Conservation (phyloP, 78 protist genomes). For the Mastigamoeba balamuthi region DNA sequence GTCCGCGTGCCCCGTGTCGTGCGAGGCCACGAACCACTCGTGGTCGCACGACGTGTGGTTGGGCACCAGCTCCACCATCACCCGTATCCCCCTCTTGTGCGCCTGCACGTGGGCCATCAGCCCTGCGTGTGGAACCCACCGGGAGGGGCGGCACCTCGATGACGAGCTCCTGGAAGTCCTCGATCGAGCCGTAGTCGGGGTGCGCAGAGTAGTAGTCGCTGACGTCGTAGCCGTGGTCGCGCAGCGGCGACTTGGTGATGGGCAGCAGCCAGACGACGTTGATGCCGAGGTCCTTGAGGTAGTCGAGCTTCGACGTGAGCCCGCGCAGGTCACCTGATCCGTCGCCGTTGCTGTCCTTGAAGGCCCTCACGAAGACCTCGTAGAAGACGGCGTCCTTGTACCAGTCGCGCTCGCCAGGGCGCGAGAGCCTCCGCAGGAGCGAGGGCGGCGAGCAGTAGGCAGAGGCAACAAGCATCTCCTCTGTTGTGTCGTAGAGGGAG, state of each 20-base stretch:
- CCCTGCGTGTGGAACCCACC: too few species aligned
- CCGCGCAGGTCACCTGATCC: too few species aligned
- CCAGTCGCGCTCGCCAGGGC: constrained; percentile 28
- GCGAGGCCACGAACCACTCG: constrained; percentile 62
- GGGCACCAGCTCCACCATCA: constrained; percentile 56
- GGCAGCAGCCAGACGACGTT: constrained; percentile 70
- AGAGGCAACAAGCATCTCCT: too few species aligned
- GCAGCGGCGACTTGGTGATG: constrained; percentile 55
- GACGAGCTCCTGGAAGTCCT: constrained; percentile 49
- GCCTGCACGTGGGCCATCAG: too few species aligned
- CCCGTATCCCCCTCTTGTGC: constrained; percentile 43
- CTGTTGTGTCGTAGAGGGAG: too few species aligned
- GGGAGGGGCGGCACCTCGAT: too few species aligned
- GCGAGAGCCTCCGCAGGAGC: too few species aligned
- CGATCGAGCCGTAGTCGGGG: constrained; percentile 59
- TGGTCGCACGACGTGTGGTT: constrained; percentile 71
- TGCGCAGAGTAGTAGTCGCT: constrained; percentile 62
- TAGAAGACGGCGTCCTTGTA: constrained; percentile 62
- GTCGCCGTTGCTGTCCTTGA: too few species aligned
- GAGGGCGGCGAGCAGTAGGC: too few species aligned
- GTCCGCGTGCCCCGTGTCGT: not conserved
- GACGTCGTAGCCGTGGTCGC: constrained; percentile 75
- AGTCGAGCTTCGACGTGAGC: constrained; percentile 52
- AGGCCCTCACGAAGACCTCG: too few species aligned
- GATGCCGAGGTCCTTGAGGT: constrained; percentile 53